Evolutionary conservation across 2,329 filamentous ascomycete species (phyloP), one percentile per base, ranked within the genome.

Genomic region (Arthrobotrys sinensis): DNA sequence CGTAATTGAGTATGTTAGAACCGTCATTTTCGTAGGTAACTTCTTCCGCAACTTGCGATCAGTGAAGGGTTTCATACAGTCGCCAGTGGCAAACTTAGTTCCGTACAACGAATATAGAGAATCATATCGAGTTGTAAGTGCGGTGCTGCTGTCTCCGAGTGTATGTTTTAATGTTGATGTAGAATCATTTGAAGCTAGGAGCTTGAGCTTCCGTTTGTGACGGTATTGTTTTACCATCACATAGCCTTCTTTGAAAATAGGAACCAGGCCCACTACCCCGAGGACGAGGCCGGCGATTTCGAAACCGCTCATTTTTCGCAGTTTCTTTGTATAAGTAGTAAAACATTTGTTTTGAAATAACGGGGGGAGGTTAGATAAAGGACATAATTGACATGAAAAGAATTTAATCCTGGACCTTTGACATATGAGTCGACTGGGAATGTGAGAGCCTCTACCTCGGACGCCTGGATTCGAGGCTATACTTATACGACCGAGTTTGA

Each of bases 191-290:
- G n/a, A 36, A 3, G 21, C 1, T 48, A 64, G 4, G 12, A 36
- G 4, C 60, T 48, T 46, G 11, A 21, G n/a, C 36, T 64, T 64
- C 16, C 21, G 16, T 48, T 34, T 46, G 2, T 43, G 34, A 19
- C 60, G 40, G 60, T 48, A 64, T 12, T 64, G 14, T 19, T 48
- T 46, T 28, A 48, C 43, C 28, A 64, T 46, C 3, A 16, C 43
- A n/a, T 64, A 64, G 19, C 60, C 43, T 14, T 64, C 40, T 36
- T 64, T 64, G 43, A 64, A 48, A 12, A 64, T n/a, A 6, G 60
- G 60, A 12, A 64, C 60, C 2, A 64, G 60, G 5, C 60, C 60
- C 8, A 48, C 11, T 10, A 14, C 43, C 8, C 60, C 60, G 12
- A 64, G 5, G 8, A 64, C 24, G 5, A 64, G 38, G 40, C 40